Conservation (phyloP, 495 filamentous ascomycete species). For the Penicillium crystallinum region DNA sequence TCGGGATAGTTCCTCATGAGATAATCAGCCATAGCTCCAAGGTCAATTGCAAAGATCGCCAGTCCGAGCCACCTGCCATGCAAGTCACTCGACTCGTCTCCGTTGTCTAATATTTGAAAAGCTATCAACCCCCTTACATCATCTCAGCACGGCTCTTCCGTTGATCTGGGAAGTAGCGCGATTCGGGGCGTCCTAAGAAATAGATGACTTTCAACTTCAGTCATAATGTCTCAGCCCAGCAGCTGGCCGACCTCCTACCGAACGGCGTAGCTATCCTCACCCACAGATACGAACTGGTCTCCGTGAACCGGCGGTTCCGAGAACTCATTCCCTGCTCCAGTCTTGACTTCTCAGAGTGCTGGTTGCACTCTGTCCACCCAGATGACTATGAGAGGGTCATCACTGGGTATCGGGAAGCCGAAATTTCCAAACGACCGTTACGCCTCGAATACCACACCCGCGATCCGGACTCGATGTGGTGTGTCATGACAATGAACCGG, state of each 20-base stretch:
- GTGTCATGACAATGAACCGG: slow-evolving; percentile 10
- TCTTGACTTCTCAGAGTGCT: slow-evolving; percentile 10
- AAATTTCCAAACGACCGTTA: not conserved
- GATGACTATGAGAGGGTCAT: slow-evolving; percentile 18
- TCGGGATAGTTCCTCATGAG: not conserved
- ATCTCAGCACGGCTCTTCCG: not conserved
- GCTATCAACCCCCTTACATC: not conserved
- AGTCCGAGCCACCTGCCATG: not conserved
- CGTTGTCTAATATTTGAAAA: not conserved
- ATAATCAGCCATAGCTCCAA: not conserved
- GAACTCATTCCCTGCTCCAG: slow-evolving; percentile 7
- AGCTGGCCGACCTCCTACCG: slow-evolving; percentile 27
- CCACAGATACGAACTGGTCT: slow-evolving; percentile 15
- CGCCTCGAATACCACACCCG: slow-evolving; percentile 21
- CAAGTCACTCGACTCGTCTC: not conserved
- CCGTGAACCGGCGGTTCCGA: slow-evolving; percentile 18
- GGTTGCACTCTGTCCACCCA: slow-evolving; percentile 16
- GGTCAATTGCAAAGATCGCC: not conserved
- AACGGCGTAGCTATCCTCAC: slow-evolving; percentile 23
- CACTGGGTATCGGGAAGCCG: slow-evolving; percentile 5
- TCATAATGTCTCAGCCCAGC: slow-evolving; percentile 17
- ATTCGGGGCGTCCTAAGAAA: not conserved
- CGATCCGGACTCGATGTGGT: slow-evolving; percentile 13
- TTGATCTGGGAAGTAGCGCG: not conserved
- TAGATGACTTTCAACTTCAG: slow-evolving; percentile 10